Percentiles rank a stretch among this genome's conserved stretches.
Evolutionary conservation across 2,329 filamentous ascomycete genomes (phyloP).

Genomic region (Sporothrix pseudoabietina): DNA sequence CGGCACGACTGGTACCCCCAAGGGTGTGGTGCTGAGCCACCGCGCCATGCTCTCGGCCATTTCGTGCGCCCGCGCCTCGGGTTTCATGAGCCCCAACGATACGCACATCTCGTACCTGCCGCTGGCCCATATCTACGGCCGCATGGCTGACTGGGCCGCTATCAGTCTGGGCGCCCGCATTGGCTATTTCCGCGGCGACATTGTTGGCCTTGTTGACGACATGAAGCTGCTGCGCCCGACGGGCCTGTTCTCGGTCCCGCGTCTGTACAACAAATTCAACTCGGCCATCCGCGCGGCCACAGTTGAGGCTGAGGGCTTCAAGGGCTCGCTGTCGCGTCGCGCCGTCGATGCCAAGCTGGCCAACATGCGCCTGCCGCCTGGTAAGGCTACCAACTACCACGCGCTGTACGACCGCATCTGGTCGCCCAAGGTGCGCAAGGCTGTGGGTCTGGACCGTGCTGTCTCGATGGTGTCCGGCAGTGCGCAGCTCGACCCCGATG

Average conservation of each 20-base stretch:
- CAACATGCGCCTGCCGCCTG: constrained; percentile 69
- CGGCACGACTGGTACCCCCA: constrained; percentile 79
- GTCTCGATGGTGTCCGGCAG: constrained; percentile 82
- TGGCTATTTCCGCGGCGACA: constrained; percentile 93
- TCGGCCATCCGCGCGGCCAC: constrained; percentile 79
- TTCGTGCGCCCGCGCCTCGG: constrained; percentile 60
- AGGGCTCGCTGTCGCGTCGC: constrained; percentile 77
- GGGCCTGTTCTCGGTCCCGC: constrained; percentile 82
- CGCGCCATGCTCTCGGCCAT: constrained; percentile 75
- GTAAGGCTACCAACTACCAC: constrained; percentile 77
- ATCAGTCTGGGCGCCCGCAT: constrained; percentile 73
- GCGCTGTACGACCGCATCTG: constrained; percentile 83
- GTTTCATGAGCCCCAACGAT: constrained; percentile 56
- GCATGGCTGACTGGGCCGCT: constrained; percentile 75
- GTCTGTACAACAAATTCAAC: constrained; percentile 89
- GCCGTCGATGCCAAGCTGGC: constrained; percentile 79
- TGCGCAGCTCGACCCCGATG: constrained; percentile 82
- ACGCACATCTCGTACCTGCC: constrained; percentile 84
- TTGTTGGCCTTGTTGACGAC: constrained; percentile 83
- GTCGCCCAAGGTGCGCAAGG: constrained; percentile 82
- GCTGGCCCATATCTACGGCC: constrained; percentile 90
- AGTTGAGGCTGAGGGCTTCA: constrained; percentile 75
- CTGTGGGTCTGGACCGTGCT: constrained; percentile 75
- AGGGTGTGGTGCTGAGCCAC: constrained; percentile 83
- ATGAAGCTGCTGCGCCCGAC: constrained; percentile 84